These are phyloP conservation scores for Penicillium lividum DNA, from an alignment of 495 filamentous ascomycete species.

Conservation along the genomic window DNA sequence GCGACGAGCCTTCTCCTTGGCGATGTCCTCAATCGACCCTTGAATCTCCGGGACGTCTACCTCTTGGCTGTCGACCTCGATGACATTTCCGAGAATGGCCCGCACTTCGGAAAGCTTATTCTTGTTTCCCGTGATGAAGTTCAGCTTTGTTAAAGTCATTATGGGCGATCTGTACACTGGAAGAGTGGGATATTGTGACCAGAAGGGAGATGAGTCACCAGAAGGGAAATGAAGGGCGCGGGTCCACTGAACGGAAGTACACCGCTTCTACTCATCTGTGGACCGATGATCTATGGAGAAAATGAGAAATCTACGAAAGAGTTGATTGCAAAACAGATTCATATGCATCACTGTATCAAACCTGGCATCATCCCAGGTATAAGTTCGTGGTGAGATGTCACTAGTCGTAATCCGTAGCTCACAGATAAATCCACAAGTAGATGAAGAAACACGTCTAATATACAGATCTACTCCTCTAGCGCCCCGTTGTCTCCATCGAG, in stretches of 20 bases:
- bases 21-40: constrained; percentile 89
- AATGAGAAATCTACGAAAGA: background rate
- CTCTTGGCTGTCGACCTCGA: constrained; percentile 69
- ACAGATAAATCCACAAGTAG: constrained; percentile 23
- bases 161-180: constrained; percentile 9
- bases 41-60: constrained; percentile 89
- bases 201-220: background rate
- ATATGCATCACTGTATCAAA: constrained; percentile 33
- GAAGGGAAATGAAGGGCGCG: background rate
- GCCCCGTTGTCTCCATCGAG: constrained; percentile 57
- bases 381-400: constrained; percentile 25
- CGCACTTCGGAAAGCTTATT: constrained; percentile 90
- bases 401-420: constrained; percentile 36
- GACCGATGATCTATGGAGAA: no score
- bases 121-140: constrained; percentile 96
- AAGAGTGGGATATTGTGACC: background rate
- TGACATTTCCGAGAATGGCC: constrained; percentile 74
- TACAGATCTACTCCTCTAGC: constrained; percentile 37
- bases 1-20: constrained; percentile 78
- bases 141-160: constrained; percentile 51
- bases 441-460: constrained; percentile 26
- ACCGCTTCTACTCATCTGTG: background rate
- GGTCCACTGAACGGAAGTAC: background rate
- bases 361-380: constrained; percentile 19
- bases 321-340: constrained; percentile 14